Evolutionary conservation across 768 basidiomycete genomes (phyloP).

Genomic region (Leccinum ochraceum): DNA sequence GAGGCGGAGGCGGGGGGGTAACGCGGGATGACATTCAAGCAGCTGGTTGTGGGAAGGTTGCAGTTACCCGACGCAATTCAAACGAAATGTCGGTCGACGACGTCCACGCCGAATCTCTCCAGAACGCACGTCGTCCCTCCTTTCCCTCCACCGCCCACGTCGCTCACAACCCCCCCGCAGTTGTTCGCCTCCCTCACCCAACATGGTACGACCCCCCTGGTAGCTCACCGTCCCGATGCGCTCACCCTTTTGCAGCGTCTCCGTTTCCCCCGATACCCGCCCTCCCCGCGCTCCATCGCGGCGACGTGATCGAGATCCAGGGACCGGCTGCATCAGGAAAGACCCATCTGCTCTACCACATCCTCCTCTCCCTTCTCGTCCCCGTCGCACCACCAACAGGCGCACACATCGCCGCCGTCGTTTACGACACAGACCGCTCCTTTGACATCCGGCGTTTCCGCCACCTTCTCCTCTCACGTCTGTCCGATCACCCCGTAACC

Average conservation of each 20-base stretch:
- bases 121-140: too few species aligned
- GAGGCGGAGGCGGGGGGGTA: constrained; percentile 35
- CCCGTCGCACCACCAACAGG: constrained; percentile 39
- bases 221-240: constrained; percentile 12
- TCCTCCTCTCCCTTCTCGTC: constrained; percentile 59
- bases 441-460: constrained; percentile 61
- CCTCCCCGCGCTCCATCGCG: constrained; percentile 41
- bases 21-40: constrained; percentile 39
- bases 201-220: constrained; percentile 33
- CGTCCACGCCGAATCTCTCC: neutral
- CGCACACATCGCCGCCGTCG: constrained; percentile 59
- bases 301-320: constrained; percentile 76
- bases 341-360: constrained; percentile 71
- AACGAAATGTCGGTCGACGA: constrained; percentile 9
- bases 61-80: constrained; percentile 7
- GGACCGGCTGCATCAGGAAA: constrained; percentile 77
- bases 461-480: constrained; percentile 49
- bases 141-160: too few species aligned
- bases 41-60: neutral
- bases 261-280: constrained; percentile 17
- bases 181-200: constrained; percentile 1
- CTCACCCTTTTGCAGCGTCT: constrained; percentile 36
- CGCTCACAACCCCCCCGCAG: too few species aligned
- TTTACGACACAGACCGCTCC: constrained; percentile 69
- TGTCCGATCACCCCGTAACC: constrained; percentile 33